Evolutionary conservation across 73 alveolate species (phyloP), one percentile per base, ranked within the genome.

Genomic region (Paramecium caudatum): DNA sequence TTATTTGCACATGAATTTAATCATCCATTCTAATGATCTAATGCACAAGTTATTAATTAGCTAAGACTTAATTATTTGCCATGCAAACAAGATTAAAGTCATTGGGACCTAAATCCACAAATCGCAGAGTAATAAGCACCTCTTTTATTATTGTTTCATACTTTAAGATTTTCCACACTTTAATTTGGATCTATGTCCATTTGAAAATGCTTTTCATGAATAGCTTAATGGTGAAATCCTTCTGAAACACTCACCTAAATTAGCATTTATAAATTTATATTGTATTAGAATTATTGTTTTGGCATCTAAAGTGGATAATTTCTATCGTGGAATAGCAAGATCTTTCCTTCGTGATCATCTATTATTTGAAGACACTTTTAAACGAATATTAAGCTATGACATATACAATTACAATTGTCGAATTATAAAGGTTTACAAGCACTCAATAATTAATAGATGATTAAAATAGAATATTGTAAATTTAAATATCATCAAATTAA

Each of bases 21-120:
- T 55, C 30, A 12, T 55, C 80, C 10, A 27, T 55, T 55, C 30
- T 55, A 8, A 23, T 55, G 30, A 55, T 55, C 12, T 37, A 27
- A 10, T 55, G 80, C 9, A 55, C 80, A 27, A 43, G 80, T 10
- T 37, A 27, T 55, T 55, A 37, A 55, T 55, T 55, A 16, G 30
- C 23, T 10, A 55, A 43, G 1, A 55, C 80, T 55, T 55, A 23
- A 55, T 55, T 55, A 10, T 37, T 23, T 10, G 27, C 80, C 9
- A 55, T 21, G 9, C 80, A 55, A 27, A 8, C 13, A 4, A 55
- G 30, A 25, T 55, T 55, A 55, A 55, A 55, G 23, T 55, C 25
- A 55, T 55, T 43, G 1, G 80, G 80, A 55, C 80, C 80, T 43
- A 55, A 55, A 55, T 55, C 80, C 23, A 55, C 80, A 43, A 55